Base-by-base conservation (phyloP, 2,329 filamentous ascomycete species). In the Sporothrix sp. region DNA sequence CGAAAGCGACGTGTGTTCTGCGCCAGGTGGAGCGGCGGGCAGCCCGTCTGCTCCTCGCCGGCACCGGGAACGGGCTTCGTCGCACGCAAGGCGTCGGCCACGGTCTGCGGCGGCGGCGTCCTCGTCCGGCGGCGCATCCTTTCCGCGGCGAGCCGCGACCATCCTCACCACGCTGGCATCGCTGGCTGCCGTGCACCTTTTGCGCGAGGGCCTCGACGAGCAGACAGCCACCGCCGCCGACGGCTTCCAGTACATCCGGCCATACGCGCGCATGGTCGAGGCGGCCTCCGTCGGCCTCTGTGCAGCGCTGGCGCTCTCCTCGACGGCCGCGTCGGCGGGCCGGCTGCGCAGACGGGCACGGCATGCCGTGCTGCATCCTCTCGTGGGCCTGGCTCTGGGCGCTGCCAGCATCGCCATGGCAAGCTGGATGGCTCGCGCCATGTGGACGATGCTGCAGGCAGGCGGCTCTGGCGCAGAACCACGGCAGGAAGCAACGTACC, bases 341-440 rank as follows among this genome's bases (percentile, higher is more conserved):
- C 47, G 54, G 7, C 46, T 48, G 38, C 35, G 33, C 27, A 25
- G 49, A 11, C 28, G 23, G n/a, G 20, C n/a, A 23, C 27, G 40
- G 16, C 16, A n/a, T n/a, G 14, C 38, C 13, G 9, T 48, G 18
- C 20, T 38, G 43, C 40, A 45, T 8, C 23, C 52, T 3, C 11
- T 6, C 1, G 20, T 49, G 0, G 54, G 56, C 4, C 23, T 51
- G 3, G 3, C 55, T n/a, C 33, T 58, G 18, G 56, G 56, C 4
- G 10, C 53, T 6, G 44, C 37, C 9, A 43, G 47, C 6, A 8
- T 55, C n/a, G 50, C n/a, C 3, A 25, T 55, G 28, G 52, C 56
- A 3, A 51, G 36, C 30, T 54, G 53, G 52, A 54, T 58, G 52
- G 54, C 48, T 2, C 2, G 33, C 30, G 48, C 47, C 36, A 49